Conservation (phyloP, 257 asterid species). For the Primulina tabacum region DNA sequence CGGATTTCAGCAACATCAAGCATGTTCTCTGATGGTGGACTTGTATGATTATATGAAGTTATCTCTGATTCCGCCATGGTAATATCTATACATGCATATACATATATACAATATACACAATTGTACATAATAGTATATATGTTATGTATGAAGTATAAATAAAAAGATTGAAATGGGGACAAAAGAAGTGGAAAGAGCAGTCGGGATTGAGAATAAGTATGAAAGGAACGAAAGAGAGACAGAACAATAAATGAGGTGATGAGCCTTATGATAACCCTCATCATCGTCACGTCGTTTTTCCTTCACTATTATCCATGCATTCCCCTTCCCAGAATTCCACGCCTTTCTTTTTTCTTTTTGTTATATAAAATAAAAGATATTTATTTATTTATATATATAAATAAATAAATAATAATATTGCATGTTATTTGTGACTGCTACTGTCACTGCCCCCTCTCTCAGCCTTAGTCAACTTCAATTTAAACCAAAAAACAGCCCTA, state of each 20-base stretch:
- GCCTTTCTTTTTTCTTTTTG: background rate
- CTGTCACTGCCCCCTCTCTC: background rate
- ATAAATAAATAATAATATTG: too few species aligned
- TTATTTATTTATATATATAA: too few species aligned
- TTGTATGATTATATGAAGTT: too few species aligned
- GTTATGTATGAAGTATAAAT: too few species aligned
- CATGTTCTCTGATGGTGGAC: too few species aligned
- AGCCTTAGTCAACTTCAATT: background rate
- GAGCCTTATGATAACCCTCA: conserved; percentile 96
- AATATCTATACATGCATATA: too few species aligned
- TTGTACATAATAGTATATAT: too few species aligned
- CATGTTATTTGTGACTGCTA: background rate
- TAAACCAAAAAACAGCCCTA: background rate
- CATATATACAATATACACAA: too few species aligned
- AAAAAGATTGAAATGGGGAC: background rate
- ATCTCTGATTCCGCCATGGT: too few species aligned
- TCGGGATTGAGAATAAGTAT: conserved; percentile 86
- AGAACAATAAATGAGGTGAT: conserved; percentile 81
- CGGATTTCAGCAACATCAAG: too few species aligned
- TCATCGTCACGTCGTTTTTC: conserved; percentile 87
- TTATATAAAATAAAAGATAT: too few species aligned
- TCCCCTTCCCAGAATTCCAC: background rate
- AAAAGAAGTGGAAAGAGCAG: conserved; percentile 42
- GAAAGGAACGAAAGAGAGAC: conserved; percentile 62
- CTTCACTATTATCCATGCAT: background rate